Evolutionary conservation across 2,329 filamentous ascomycete genomes (phyloP).

Genomic region (Colletotrichum gloeosporioides): DNA sequence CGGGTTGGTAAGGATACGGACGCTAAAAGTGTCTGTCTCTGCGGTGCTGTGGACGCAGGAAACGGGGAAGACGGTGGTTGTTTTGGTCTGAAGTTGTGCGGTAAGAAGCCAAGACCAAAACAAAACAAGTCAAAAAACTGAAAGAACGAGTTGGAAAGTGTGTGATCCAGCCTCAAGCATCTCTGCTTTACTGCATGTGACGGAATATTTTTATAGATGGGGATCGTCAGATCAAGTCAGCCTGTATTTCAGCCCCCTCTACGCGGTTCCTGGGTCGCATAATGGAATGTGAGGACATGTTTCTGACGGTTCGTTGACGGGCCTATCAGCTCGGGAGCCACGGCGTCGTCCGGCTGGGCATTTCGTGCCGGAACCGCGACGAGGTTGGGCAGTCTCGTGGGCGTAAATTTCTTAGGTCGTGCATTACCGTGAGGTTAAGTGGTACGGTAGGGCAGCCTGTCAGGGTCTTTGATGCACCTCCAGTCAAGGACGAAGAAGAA

Average conservation of each 20-base stretch:
- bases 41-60: not conserved
- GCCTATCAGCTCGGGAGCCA: slow-evolving; percentile 9
- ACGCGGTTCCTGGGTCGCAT: not conserved
- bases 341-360: slow-evolving; percentile 12
- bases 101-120: not conserved
- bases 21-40: not conserved
- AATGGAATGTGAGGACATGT: not conserved
- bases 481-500: not conserved
- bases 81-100: not conserved
- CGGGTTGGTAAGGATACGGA: not conserved
- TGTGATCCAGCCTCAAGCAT: not conserved
- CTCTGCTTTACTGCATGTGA: not conserved
- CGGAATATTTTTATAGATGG: not conserved
- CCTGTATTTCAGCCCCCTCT: not conserved
- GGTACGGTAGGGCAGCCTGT: not conserved
- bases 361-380: not conserved
- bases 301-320: slow-evolving; percentile 7
- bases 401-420: not conserved
- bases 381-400: not conserved
- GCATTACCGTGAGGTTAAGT: not conserved
- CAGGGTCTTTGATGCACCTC: not conserved
- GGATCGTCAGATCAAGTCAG: not conserved
- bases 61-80: not conserved
- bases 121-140: not conserved
- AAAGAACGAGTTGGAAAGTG: not conserved